Base-by-base conservation (phyloP, 2,329 filamentous ascomycete species). In the Mycosphaerella sp. region DNA sequence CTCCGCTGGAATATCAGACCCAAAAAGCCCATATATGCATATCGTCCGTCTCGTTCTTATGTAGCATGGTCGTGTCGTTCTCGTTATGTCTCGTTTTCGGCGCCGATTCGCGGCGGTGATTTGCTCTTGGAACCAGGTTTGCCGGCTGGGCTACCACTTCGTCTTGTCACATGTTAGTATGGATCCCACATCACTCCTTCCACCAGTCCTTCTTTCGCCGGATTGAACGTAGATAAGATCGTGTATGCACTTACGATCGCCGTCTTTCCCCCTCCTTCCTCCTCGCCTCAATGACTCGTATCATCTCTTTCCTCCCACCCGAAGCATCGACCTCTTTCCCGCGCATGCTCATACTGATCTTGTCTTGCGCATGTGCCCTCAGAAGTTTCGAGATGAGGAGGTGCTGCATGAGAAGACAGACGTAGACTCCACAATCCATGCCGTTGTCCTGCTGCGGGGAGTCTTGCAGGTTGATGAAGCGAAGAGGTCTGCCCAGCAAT, bases 351-450 rank as follows among this genome's bases (percentile, higher is more conserved):
- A 98, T 97, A 56, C 84, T 90, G 10, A 97, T 86, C 72, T 95
- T 95, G 68, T 91, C 83, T 56, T 81, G 80, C 2, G 86, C 84
- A 64, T 89, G 86, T 7, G 87, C 89, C 59, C 79, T 81, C 52
- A 98, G 73, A 18, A 98, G 75, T 51, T 87, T 78, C 70, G 89
- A 90, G 44, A 96, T 76, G 14, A 98, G 78, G n/a, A 98, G 73
- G 71, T 96, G 87, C 43, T 89, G 83, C 90, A 98, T 98, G 56
- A 91, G 79, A 59, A 97, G 80, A 69, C 93, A 97, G 2, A 98
- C 93, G 68, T 90, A 97, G 0, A 98, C 88, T 14, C 93, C 93
- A 62, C 93, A 98, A 70, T 98, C 93, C 65, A 81, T 91, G 21
- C 86, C 83, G 60, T 97, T 97, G 61, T 90, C 85, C 69, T 98